Evolutionary conservation across 2,329 filamentous ascomycete genomes (phyloP).

Genomic region (Penicillium hesseltinei): DNA sequence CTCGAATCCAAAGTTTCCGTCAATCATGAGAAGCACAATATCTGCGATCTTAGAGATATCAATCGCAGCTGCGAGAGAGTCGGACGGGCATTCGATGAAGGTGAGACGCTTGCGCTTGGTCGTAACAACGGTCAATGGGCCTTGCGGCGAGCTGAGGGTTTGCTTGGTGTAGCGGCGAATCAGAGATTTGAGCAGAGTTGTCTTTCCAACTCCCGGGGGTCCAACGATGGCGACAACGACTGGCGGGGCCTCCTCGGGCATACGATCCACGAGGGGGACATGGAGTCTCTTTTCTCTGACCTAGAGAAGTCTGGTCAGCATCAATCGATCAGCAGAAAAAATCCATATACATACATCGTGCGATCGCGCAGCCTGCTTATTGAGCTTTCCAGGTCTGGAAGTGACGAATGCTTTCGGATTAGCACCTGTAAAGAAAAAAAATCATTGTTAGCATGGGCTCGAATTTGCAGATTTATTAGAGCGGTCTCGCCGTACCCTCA

Average conservation of each 20-base stretch:
- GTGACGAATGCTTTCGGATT: slow-evolving; percentile 92
- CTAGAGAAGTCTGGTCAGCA: slow-evolving; percentile 44
- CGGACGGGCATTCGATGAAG: slow-evolving; percentile 91
- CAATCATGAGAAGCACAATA: slow-evolving; percentile 96
- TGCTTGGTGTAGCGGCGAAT: slow-evolving; percentile 95
- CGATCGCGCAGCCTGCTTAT: slow-evolving; percentile 61
- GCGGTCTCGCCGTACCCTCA: slow-evolving; percentile 50
- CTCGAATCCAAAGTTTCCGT: slow-evolving; percentile 97
- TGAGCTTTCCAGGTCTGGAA: slow-evolving; percentile 75
- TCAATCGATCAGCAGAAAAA: not conserved
- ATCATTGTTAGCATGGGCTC: slow-evolving; percentile 11
- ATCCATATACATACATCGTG: slow-evolving; percentile 48
- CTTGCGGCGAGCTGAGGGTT: slow-evolving; percentile 81
- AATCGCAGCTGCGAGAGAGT: slow-evolving; percentile 93
- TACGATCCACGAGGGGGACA: slow-evolving; percentile 91
- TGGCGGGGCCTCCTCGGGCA: slow-evolving; percentile 92
- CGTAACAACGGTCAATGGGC: slow-evolving; percentile 92
- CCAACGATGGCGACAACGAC: slow-evolving; percentile 92
- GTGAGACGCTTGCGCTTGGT: slow-evolving; percentile 93
- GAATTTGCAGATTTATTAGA: slow-evolving; percentile 14
- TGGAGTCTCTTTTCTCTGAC: slow-evolving; percentile 95
- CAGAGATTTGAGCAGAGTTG: slow-evolving; percentile 89
- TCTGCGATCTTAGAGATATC: slow-evolving; percentile 96
- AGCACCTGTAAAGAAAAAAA: slow-evolving; percentile 50
- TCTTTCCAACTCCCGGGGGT: slow-evolving; percentile 87